Base-by-base conservation (phyloP, 2,329 filamentous ascomycete species). In the Calycina marina region DNA sequence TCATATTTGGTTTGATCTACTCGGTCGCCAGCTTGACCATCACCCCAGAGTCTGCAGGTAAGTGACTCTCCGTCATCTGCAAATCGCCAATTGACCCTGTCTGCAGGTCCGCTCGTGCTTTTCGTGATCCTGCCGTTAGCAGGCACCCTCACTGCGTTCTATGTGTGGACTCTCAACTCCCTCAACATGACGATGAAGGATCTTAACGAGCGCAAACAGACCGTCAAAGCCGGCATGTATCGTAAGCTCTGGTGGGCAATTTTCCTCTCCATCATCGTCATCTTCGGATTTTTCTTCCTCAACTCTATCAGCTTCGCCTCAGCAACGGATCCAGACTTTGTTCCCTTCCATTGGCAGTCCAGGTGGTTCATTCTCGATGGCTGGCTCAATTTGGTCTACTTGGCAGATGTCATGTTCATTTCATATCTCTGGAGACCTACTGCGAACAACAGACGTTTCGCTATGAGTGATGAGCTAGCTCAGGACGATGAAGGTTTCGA, bases 161-260 rank as follows among this genome's bases (percentile, higher is more conserved):
- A 98, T 56, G 82, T 98, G 39, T 98, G 90, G 90, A 98, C 90
- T 0, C 67, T 98, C 42, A 96, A 94, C 61, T 92, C 86, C 14
- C 69, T 98, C 36, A 93, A 88, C 56, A 67, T 78, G 36, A 98
- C 90, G 0, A 88, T 96, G 62, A 96, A 94, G 59, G 88, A 96
- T 49, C 69, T 98, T n/a, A 69, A 80, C 34, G 83, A 93, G 50
- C 77, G 90, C 43, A 94, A 93, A 59, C 90, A 98, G 59, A 78
- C 81, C 47, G 77, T 79, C 47, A 98, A 98, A 55, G 84, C 86
- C 29, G 58, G 72, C 57, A 98, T 98, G 92, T 98, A 96, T 60
- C 86, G 81, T 60, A 93, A 92, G 56, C 72, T 98, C 10, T 98
- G 92, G 86, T 98, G 86, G 86, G 88, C 84, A 55, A 93, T 98